A percentile compares a stretch with the other conserved stretches of the same genome.
Conservation (phyloP, 371 early-diverging fungal genomes). For the Mortierella sp. region DNA sequence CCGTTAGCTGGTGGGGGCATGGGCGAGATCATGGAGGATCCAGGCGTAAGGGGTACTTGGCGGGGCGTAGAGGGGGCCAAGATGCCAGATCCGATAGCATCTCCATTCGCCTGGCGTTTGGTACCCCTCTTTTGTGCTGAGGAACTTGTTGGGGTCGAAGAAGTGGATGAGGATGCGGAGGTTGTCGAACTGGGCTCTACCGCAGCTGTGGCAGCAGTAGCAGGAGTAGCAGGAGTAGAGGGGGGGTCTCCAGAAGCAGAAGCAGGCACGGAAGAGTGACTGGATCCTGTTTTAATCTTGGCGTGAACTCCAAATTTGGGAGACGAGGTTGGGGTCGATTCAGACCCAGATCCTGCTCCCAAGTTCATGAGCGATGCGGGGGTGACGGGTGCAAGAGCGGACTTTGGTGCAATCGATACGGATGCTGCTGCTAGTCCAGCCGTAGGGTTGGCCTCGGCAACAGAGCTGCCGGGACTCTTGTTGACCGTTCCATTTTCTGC, state of each 20-base stretch:
- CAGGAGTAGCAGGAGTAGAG: too few species aligned
- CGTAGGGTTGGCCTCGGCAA: constrained; percentile 11
- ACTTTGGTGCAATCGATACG: constrained; percentile 28
- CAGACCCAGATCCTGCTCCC: constrained; percentile 60
- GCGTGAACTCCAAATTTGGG: constrained; percentile 48
- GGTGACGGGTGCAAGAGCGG: constrained; percentile 74
- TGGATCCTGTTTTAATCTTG: constrained; percentile 24
- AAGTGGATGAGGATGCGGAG: neutral
- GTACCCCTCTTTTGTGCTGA: constrained; percentile 37
- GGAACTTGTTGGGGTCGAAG: constrained; percentile 5
- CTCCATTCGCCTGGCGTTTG: constrained; percentile 46
- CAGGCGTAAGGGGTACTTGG: constrained; percentile 27
- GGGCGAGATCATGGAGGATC: constrained; percentile 29
- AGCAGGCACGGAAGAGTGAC: neutral
- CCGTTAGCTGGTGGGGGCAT: constrained; percentile 54
- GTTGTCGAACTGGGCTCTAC: constrained; percentile 1
- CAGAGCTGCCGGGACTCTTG: constrained; percentile 2
- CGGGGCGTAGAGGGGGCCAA: constrained; percentile 45
- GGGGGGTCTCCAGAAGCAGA: neutral
- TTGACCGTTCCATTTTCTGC: constrained; percentile 3
- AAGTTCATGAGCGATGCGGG: constrained; percentile 79
- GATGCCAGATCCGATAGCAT: constrained; percentile 26
- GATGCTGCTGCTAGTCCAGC: neutral
- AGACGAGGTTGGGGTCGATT: constrained; percentile 43
- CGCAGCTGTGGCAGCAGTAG: neutral